Evolutionary conservation across 108 stramenopile genomes (phyloP).

Genomic region (Cyclostephanos invisitatus): DNA sequence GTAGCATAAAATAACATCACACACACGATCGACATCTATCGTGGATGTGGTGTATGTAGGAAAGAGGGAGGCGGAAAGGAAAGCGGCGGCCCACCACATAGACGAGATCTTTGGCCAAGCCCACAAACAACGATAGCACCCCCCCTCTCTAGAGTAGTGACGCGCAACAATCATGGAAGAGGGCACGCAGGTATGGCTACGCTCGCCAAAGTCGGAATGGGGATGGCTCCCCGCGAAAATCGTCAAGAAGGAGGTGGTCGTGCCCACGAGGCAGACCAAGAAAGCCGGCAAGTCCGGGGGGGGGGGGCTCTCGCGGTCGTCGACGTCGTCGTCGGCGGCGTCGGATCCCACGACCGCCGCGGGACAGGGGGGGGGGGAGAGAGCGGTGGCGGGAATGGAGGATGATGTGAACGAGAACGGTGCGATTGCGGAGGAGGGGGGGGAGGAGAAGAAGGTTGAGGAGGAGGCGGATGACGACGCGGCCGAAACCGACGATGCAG

Average conservation of each 20-base stretch:
- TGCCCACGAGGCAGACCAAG: background rate
- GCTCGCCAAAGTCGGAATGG: constrained; percentile 46
- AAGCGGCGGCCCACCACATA: no score
- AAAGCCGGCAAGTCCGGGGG: background rate
- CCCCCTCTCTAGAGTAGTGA: background rate
- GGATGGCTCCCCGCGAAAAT: constrained; percentile 53
- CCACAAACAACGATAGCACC: background rate
- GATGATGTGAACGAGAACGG: background rate
- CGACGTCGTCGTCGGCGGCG: background rate
- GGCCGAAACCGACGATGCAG: background rate
- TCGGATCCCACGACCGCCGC: background rate
- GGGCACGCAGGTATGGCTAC: constrained; percentile 52
- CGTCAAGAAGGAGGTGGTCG: constrained; percentile 27
- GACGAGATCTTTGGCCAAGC: no score
- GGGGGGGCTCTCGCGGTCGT: no score
- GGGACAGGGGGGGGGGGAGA: constrained; percentile 1
- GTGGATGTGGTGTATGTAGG: no score
- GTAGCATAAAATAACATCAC: no score
- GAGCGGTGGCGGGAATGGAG: background rate
- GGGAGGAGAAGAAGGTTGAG: constrained; percentile 2
- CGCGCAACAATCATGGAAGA: constrained; percentile 38
- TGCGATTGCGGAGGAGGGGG: background rate
- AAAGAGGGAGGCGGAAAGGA: no score
- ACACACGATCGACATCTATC: no score
- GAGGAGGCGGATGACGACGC: constrained; percentile 4